Base-by-base conservation (phyloP, 2,329 filamentous ascomycete genomes). In the Corynespora cassiicola region DNA sequence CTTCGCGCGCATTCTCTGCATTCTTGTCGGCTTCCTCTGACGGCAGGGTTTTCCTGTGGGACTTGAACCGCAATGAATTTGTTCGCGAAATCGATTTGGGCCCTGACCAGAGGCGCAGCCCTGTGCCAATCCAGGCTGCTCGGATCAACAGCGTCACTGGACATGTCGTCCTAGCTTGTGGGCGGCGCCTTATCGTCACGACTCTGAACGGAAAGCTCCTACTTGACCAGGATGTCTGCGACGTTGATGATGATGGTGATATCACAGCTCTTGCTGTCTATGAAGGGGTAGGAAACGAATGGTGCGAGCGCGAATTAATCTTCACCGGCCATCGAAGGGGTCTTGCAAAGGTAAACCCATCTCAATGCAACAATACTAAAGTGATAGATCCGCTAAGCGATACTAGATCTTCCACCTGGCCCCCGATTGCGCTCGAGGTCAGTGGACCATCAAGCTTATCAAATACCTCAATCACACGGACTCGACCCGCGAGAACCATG, bases 101-200 rank as follows among this genome's bases (percentile, higher is more conserved):
- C 0, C 20, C 51, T 1, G 23, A 44, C 9, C 58, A 66, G 6
- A 55, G 41, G 30, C 46, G 53, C 2, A 48, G 51, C 12, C 51
- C 53, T 1, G 46, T 60, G 3, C 45, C 65, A 0, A 53, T 75
- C 3, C 82, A 95, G 69, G 92, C 88, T 52, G 89, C 90, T 1
- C 79, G 80, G 8, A 90, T 99, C 67, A 95, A 96, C 62, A 91
- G 96, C 59, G 84, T 92, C 1, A 90, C 87, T 0, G 94, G 94
- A 8, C 89, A 96, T 57, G 90, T 99, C 30, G 79, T 95, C 63
- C 76, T 99, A 4, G 94, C 90, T 63, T 85, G 85, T 7, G 87
- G 88, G 0, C 80, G 84, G 2, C 82, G 86, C 23, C 78, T 96
- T 23, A 74, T 86, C 4, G 70, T 99, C 2, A 96, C 89, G 66